Base-by-base conservation (phyloP, 805 yeast genomes). In the Yamadazyma paraphyllophila region DNA sequence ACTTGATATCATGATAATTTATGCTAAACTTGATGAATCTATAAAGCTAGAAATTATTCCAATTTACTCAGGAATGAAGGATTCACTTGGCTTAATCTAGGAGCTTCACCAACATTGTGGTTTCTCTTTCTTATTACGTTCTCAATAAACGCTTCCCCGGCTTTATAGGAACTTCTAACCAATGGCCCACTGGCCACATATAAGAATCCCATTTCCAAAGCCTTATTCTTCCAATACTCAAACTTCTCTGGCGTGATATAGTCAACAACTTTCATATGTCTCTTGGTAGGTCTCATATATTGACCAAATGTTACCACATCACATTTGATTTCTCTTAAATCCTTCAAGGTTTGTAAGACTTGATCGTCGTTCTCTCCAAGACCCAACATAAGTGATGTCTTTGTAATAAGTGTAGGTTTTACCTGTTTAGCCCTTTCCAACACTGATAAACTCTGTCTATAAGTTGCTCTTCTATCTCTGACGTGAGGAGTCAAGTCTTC, bases 281-380 rank as follows among this genome's bases (percentile, higher is more conserved):
- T 83, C 68, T 88, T 94, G 1, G 99, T 94, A 37, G 99, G 99
- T 63, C 99, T 80, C 97, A 94, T 94, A 66, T 94, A 94, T 69
- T 94, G 99, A 31, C 99, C 99, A 67, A 94, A 94, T 0, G 99
- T 94, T 13, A 94, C 97, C 41, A 94, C 96, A 60, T 94, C 98
- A 64, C 96, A 94, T 7, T 77, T 70, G 36, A 84, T 78, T 14
- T 69, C 81, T 51, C 98, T 79, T 54, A 95, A 72, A 62, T 88
- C 96, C 50, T 66, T 74, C 58, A 94, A 63, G 0, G 97, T 83
- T 53, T 81, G 83, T 61, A 82, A 62, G 10, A 94, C 65, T 67
- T 94, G 97, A 44, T 84, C 96, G 59, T 94, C 98, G 1, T 91
- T 81, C 66, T 94, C 99, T 34, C 99, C 99, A 47, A 94, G 79